Conservation (phyloP, 768 basidiomycete genomes). For the Mycena galericulata region DNA sequence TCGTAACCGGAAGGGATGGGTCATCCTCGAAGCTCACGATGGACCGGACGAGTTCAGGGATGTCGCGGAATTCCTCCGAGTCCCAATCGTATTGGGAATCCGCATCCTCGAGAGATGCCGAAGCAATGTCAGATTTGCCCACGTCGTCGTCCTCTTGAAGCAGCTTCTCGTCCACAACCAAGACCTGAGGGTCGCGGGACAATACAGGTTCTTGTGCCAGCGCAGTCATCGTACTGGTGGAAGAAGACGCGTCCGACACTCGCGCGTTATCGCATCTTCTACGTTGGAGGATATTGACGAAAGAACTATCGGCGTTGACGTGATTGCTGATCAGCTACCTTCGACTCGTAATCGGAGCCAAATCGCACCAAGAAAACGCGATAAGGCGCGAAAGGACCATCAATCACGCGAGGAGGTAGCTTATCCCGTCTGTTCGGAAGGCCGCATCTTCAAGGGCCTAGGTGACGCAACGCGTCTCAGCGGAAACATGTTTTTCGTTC, state of each 20-base stretch:
- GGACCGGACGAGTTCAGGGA: conserved; percentile 9
- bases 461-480: no score
- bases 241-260: background rate
- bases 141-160: background rate
- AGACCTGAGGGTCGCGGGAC: background rate
- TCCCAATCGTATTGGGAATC: conserved; percentile 1
- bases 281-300: no score
- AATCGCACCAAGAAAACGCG: background rate
- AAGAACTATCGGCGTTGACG: background rate
- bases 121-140: background rate
- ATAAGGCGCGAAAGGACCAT: background rate
- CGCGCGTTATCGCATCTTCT: background rate
- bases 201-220: background rate
- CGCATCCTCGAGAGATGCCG: background rate
- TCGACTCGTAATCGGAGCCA: background rate
- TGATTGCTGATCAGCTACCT: background rate
- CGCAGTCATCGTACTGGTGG: background rate
- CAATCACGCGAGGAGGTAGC: background rate
- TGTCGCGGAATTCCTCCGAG: conserved; percentile 4
- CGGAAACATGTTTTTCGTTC: no score
- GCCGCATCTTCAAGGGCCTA: no score
- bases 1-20: background rate
- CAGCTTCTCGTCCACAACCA: background rate
- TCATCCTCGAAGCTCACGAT: conserved; percentile 23
- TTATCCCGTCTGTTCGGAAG: no score